Percentiles rank a stretch among this genome's conserved stretches.
Conservation (phyloP, 495 filamentous ascomycete species). For the Aeminium ludgeri region DNA sequence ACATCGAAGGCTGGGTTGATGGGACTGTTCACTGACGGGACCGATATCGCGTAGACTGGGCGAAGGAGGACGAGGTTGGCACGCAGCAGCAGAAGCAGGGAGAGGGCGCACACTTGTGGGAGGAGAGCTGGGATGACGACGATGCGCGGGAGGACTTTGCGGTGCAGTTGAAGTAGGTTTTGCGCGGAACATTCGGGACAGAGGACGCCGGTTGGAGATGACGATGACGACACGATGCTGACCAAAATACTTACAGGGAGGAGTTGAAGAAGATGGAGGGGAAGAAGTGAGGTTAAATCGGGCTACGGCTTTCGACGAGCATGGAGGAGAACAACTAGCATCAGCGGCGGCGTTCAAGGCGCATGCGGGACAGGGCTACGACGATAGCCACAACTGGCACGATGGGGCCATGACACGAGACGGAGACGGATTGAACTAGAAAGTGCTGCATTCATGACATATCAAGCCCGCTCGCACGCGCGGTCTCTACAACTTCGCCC, state of each 20-base stretch:
- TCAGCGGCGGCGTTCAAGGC: conserved; percentile 14
- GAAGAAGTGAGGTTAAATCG: conserved; percentile 1
- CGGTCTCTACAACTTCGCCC: not conserved
- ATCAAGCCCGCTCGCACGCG: too few species aligned
- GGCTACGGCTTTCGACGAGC: not conserved
- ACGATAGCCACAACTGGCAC: too few species aligned
- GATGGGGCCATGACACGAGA: too few species aligned
- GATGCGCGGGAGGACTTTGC: conserved; percentile 95
- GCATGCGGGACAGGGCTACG: not conserved
- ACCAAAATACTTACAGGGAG: conserved; percentile 42
- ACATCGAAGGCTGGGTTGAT: not conserved
- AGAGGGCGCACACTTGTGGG: conserved; percentile 59
- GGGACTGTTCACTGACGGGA: conserved; percentile 8
- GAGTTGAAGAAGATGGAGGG: conserved; percentile 83
- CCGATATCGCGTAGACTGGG: conserved; percentile 49
- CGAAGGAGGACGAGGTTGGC: conserved; percentile 59
- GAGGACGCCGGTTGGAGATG: not conserved
- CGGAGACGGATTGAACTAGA: too few species aligned
- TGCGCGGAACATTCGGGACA: not conserved
- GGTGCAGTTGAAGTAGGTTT: conserved; percentile 73
- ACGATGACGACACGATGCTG: not conserved
- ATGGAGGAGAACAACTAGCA: conserved; percentile 2
- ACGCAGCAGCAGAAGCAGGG: conserved; percentile 29
- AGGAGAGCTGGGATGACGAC: conserved; percentile 99
- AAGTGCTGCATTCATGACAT: too few species aligned